These are phyloP conservation scores for Danielia oregonensis DNA, from an alignment of 805 yeast species.

Conservation along the genomic window DNA sequence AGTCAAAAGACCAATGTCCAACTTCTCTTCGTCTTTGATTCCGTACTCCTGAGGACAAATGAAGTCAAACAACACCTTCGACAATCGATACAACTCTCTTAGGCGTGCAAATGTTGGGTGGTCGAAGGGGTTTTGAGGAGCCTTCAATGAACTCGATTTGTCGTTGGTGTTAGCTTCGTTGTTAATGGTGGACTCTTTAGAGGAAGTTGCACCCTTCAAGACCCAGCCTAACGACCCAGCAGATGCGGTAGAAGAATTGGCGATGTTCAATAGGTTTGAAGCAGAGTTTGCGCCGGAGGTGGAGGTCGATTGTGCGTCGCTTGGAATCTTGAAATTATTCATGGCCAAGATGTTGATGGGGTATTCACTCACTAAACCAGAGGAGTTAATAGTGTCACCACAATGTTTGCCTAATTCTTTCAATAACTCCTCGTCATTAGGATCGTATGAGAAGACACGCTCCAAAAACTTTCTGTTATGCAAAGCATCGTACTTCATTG, in stretches of 20 bases:
- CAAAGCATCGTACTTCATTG: slow-evolving; percentile 97
- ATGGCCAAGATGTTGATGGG: slow-evolving; percentile 73
- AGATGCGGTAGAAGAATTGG: slow-evolving; percentile 24
- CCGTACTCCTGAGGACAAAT: slow-evolving; percentile 99
- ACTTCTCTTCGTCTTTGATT: slow-evolving; percentile 88
- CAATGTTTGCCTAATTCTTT: slow-evolving; percentile 36
- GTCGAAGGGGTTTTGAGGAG: slow-evolving; percentile 54
- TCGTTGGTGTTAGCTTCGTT: slow-evolving; percentile 1
- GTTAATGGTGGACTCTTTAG: slow-evolving; percentile 23
- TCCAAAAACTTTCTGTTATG: slow-evolving; percentile 90
- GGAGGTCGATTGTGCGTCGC: slow-evolving; percentile 18
- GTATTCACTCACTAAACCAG: slow-evolving; percentile 60
- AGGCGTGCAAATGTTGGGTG: slow-evolving; percentile 74
- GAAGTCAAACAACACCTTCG: slow-evolving; percentile 92
- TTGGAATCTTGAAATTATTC: slow-evolving; percentile 69
- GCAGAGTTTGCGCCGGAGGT: slow-evolving; percentile 21
- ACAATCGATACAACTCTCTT: slow-evolving; percentile 82
- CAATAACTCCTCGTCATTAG: slow-evolving; percentile 36
- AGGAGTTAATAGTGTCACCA: slow-evolving; percentile 45
- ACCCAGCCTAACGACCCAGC: slow-evolving; percentile 79
- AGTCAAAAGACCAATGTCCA: slow-evolving; percentile 92
- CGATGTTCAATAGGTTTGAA: slow-evolving; percentile 19
- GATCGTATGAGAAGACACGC: slow-evolving; percentile 68
- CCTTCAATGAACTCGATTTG: slow-evolving; percentile 11
- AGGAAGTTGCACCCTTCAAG: slow-evolving; percentile 39